A percentile compares a stretch with the other conserved stretches of the same genome.
Conservation (phyloP, 192 early-diverging fungal genomes). For the Podila verticillata region DNA sequence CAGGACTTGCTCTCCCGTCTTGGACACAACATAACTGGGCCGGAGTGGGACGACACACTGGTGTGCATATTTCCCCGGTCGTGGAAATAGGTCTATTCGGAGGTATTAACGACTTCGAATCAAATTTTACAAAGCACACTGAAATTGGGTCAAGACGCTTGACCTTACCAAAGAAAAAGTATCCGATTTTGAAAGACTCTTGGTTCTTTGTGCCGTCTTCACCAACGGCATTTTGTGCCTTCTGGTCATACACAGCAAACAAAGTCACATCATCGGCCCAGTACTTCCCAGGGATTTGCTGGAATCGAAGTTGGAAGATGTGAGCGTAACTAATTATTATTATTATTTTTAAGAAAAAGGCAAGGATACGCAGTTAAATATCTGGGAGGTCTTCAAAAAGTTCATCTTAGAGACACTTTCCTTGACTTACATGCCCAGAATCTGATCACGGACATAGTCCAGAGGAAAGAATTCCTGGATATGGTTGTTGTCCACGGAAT, state of each 20-base stretch:
- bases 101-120: background rate
- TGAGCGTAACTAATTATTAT: conserved; percentile 79
- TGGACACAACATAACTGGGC: conserved; percentile 65
- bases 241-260: conserved; percentile 79
- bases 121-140: too few relatives aligned
- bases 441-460: conserved; percentile 66
- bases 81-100: conserved; percentile 74
- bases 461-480: conserved; percentile 82
- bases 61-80: conserved; percentile 78
- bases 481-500: conserved; percentile 78
- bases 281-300: conserved; percentile 62
- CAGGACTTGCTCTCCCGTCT: conserved; percentile 45
- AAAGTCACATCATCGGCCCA: conserved; percentile 88
- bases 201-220: conserved; percentile 12
- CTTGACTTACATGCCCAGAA: conserved; percentile 37
- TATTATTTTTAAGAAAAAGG: conserved; percentile 19
- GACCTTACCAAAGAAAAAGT: conserved; percentile 41
- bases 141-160: too few relatives aligned
- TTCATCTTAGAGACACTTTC: too few relatives aligned
- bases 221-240: conserved; percentile 53
- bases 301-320: conserved; percentile 75
- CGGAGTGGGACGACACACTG: conserved; percentile 86
- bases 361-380: background rate
- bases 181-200: conserved; percentile 39
- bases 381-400: background rate